Conservation (phyloP, 352 stramenopile species). For the Thraustochytrium striatum region DNA sequence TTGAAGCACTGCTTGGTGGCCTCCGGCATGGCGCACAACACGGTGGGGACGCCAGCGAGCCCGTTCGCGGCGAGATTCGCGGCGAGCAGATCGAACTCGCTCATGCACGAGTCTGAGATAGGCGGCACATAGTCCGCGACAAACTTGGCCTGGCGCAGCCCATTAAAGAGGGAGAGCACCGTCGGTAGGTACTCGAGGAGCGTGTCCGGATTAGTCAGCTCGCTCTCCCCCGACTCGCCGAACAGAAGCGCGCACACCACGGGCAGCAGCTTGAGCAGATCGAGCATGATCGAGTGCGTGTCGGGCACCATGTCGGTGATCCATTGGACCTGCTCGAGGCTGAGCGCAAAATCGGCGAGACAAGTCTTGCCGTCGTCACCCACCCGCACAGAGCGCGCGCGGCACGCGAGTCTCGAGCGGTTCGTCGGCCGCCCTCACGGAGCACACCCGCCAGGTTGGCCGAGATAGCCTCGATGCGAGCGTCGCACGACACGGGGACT, state of each 20-base stretch:
- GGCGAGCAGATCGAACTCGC: neutral
- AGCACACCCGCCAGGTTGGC: neutral
- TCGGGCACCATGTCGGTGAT: constrained; percentile 33
- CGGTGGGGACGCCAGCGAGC: constrained; percentile 14
- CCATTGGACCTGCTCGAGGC: constrained; percentile 30
- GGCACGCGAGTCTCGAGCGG: neutral
- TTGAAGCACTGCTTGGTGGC: constrained; percentile 3
- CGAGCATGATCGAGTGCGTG: constrained; percentile 16
- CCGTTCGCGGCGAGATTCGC: neutral
- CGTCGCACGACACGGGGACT: neutral
- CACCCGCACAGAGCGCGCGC: neutral
- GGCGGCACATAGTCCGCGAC: constrained; percentile 11
- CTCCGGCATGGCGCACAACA: constrained; percentile 37
- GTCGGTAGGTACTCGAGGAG: constrained; percentile 23
- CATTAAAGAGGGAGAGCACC: constrained; percentile 18
- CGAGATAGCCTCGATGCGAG: neutral
- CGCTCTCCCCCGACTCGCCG: neutral
- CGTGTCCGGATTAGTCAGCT: neutral
- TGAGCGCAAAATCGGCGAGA: constrained; percentile 30
- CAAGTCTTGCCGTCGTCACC: constrained; percentile 13
- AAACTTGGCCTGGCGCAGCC: constrained; percentile 4
- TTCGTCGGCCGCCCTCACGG: neutral
- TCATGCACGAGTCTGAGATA: constrained; percentile 30
- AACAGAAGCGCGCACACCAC: constrained; percentile 29
- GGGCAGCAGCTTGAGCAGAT: constrained; percentile 36